Base-by-base conservation (phyloP, 2,329 filamentous ascomycete genomes). In the Phyllosticta citrichinensis region DNA sequence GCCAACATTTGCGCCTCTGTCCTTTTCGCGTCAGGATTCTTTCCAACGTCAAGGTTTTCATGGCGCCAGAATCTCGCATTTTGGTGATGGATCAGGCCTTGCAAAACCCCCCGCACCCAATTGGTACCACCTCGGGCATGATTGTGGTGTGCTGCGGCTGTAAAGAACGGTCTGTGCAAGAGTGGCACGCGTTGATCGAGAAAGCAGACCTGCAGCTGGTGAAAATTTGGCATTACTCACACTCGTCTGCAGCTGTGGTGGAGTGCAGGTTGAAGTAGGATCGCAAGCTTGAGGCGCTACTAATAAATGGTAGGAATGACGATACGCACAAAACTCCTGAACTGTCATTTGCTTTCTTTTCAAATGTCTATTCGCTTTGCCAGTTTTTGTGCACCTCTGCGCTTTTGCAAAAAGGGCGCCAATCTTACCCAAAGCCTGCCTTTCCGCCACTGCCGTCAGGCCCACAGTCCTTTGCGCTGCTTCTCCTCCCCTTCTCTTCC, bases 51-150 rank as follows among this genome's bases (percentile, higher is more conserved):
- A 63, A 62, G 1, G 62, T 65, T 0, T 75, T 75, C 2, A 69
- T 77, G 66, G 66, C 62, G 1, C 58, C 65, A 0, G 68, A 72
- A 5, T 77, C 75, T 0, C 64, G 67, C n/a, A 68, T 80, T 22
- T 61, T 80, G 24, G 74, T 79, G 57, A 73, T 76, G 58, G 77
- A 80, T 25, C 53, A 55, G 8, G 25, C 30, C 24, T 14, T 60
- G 47, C 12, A 20, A 10, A 22, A 51, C 22, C 35, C 58, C 9
- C 58, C 53, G 5, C 35, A 47, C 17, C 35, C 35, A 2, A 47
- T 47, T n/a, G 35, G 35, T 12, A 47, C 35, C 17, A 47, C 35
- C 14, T 47, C 35, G 2, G 35, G 17, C 35, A 17, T 47, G 35
- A 47, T 47, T 2, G 17, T 47, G 11, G 17, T n/a, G 14, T 17